Base-by-base conservation (phyloP, 2,329 filamentous ascomycete species). In the Alternaria brassicae region DNA sequence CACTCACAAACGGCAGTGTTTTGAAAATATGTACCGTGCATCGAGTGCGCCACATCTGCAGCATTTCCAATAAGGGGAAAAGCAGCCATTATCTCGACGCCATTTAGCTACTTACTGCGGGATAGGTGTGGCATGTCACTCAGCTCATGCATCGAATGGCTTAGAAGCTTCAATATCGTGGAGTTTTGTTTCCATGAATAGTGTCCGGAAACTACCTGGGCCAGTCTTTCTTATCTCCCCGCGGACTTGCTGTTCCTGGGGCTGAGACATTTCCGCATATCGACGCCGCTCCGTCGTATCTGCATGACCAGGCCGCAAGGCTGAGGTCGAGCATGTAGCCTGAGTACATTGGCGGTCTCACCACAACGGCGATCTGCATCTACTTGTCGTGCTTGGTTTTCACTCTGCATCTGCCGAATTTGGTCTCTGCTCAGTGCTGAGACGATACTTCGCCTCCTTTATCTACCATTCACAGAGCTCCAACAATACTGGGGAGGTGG, bases 1-100 rank as follows among this genome's bases (percentile, higher is more conserved):
- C 23, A 19, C 12, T 51, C 37, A 56, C 28, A 21, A 25, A 19
- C 45, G 51, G 53, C 28, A 42, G 23, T 56, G 21, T 51, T 56
- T 21, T 42, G 25, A 34, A 25, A 51, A 30, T 17, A n/a, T 13
- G 21, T 28, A 17, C 25, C 45, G 13, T 51, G 36, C 45, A 42
- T 48, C 10, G 51, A 37, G 37, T 51, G 45, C 19, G 53, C 53
- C 53, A 36, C 45, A 56, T 21, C 5, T 17, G 13, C 41, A 7
- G 41, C 17, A 49, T 27, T 9, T 48, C 25, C 25, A 49, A 25
- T 36, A 17, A 40, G 23, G 27, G 44, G 10, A 34, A 40, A 15
- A 40, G 9, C 21, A 44, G 32, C 27, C 42, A 47, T 34, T 2
- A 41, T 19, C 41, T 12, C 10, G 2, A 55, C 53, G 27, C 53